Conservation (phyloP, 1,284 basidiomycete genomes). For the Trametes hirsuta region DNA sequence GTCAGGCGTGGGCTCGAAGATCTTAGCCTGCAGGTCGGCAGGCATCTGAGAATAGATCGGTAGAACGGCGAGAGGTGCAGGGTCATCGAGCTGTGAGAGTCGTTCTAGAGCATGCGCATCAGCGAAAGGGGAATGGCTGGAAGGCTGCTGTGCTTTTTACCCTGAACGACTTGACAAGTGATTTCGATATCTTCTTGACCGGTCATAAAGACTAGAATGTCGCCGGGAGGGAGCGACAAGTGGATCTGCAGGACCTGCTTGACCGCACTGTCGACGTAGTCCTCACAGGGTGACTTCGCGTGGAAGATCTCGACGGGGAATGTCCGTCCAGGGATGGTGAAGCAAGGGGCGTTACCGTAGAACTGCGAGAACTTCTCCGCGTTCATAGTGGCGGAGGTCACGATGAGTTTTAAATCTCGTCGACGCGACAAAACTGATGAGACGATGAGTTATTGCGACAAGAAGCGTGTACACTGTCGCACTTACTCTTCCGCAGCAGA, state of each 20-base stretch:
- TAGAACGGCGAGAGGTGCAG: constrained; percentile 82
- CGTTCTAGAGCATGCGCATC: constrained; percentile 67
- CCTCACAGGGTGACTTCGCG: constrained; percentile 96
- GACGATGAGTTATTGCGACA: constrained; percentile 19
- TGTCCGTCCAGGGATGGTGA: constrained; percentile 97
- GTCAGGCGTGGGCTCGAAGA: constrained; percentile 94
- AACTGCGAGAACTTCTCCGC: constrained; percentile 97
- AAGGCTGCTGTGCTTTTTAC: constrained; percentile 42
- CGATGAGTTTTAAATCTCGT: constrained; percentile 93
- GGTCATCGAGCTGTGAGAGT: constrained; percentile 88
- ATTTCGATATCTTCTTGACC: constrained; percentile 99
- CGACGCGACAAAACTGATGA: constrained; percentile 83
- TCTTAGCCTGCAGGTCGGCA: constrained; percentile 97
- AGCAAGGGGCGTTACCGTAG: constrained; percentile 94
- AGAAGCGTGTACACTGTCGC: neutral
- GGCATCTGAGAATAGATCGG: constrained; percentile 99
- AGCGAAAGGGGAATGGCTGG: constrained; percentile 32
- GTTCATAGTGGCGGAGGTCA: constrained; percentile 99
- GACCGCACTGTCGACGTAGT: constrained; percentile 97
- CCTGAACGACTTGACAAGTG: constrained; percentile 89
- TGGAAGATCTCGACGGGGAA: constrained; percentile 98
- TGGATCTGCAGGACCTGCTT: constrained; percentile 98
- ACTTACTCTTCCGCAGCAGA: constrained; percentile 86
- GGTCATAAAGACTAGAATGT: constrained; percentile 99
- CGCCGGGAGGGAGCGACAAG: constrained; percentile 90